Evolutionary conservation across 2,329 filamentous ascomycete genomes (phyloP), one percentile per base, ranked within the genome.

Genomic region (Bipolaris zeicola): DNA sequence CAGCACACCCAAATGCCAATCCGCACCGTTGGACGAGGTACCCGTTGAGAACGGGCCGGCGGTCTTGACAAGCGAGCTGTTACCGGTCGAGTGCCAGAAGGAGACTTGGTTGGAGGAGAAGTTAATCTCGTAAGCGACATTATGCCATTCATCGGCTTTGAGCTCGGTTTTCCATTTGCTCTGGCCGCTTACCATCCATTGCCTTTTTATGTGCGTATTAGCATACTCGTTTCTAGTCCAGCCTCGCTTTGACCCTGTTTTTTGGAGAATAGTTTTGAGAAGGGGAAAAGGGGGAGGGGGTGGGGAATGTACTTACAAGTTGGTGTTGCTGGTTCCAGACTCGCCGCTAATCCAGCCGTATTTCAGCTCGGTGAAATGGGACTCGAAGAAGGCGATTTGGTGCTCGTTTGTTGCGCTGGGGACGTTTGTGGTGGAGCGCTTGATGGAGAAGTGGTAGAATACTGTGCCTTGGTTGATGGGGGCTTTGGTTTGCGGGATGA

Each of bases 321-420:
- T 81, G 28, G 79, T 78, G 57, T 82, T 79, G 36, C 81, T 76
- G 57, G 83, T 78, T 51, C 80, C 83, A 3, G 73, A 69, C 52
- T 79, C 77, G 36, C 81, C 80, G 59, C 69, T 77, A 33, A 87
- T 78, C 82, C 83, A 86, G 42, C 88, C 89, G 55, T 85, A 85
- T 79, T 91, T 90, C 72, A 91, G 77, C 79, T 91, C 89, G 11
- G 88, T 90, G 75, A 91, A 91, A 76, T 91, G 88, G 71, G 81
- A 85, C 77, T 90, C 88, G 77, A 85, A 85, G 70, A 85, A 85
- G 61, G 76, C 79, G 50, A 85, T 79, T 76, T 91, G 88, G 74
- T 91, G 89, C 78, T 91, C 88, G 52, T 87, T 82, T 10, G 80
- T 82, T 4, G 81, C 77, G 38, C 81, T 83, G 0, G 89, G 89